phyloP scores from a whole-genome alignment of 1,284 basidiomycete genomes.

The Agaricales sp. region DNA sequence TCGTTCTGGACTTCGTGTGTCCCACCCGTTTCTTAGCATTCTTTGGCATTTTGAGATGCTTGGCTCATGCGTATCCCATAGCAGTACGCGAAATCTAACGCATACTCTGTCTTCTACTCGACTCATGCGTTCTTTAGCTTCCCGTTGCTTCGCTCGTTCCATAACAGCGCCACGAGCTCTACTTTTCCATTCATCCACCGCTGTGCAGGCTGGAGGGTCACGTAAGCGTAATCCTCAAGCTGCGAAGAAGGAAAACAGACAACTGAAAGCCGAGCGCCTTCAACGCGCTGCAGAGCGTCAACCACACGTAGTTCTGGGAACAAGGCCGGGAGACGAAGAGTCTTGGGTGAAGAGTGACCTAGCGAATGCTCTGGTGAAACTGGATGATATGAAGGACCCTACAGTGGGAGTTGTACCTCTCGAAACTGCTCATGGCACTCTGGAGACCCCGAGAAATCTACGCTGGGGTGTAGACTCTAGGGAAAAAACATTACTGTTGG shows the following conservation, averaged over 20 bases:
- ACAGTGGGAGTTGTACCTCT: constrained; percentile 9
- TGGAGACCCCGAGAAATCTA: constrained; percentile 36
- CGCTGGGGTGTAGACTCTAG: constrained; percentile 52
- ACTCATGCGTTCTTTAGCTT: neutral
- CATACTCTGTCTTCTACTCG: too few species aligned
- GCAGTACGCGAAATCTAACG: neutral
- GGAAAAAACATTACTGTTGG: constrained; percentile 49
- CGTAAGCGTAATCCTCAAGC: constrained; percentile 23
- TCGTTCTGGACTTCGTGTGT: neutral
- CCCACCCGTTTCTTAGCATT: neutral
- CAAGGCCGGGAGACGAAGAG: constrained; percentile 44
- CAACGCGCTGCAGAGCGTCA: constrained; percentile 30
- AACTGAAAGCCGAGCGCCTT: constrained; percentile 33
- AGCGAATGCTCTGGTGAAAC: constrained; percentile 42
- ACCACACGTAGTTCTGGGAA: constrained; percentile 69
- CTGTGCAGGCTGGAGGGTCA: constrained; percentile 24
- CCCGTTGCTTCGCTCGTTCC: neutral
- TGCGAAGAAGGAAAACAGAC: constrained; percentile 41
- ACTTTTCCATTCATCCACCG: constrained; percentile 46
- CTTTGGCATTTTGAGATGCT: neutral
- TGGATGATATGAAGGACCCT: constrained; percentile 10
- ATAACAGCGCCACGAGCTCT: neutral
- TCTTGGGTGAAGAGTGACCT: constrained; percentile 62
- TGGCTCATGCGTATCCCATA: neutral
- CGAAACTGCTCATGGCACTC: constrained; percentile 16